Conservation (phyloP, 2,329 filamentous ascomycete genomes). For the Aspergillus intermedius region DNA sequence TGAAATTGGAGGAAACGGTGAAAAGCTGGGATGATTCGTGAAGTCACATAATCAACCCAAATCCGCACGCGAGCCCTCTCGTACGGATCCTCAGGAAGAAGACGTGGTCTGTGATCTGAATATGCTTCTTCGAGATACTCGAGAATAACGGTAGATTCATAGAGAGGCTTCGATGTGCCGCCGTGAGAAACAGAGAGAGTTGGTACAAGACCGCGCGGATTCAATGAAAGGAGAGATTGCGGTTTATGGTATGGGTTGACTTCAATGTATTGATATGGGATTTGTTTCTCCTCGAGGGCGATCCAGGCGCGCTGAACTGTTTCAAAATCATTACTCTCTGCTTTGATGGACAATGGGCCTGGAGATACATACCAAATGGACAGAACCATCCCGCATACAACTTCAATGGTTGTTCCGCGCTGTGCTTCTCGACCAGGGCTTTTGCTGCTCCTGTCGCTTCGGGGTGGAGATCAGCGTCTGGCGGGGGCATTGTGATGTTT, state of each 20-base stretch:
- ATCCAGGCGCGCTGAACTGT: slow-evolving; percentile 65
- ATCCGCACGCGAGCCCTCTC: slow-evolving; percentile 59
- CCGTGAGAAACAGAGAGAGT: slow-evolving; percentile 46
- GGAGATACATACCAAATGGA: slow-evolving; percentile 33
- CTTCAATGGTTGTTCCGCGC: slow-evolving; percentile 41
- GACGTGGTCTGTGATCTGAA: slow-evolving; percentile 41
- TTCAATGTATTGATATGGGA: slow-evolving; percentile 69
- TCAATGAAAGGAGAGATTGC: slow-evolving; percentile 60
- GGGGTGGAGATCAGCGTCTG: slow-evolving; percentile 40
- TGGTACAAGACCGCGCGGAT: slow-evolving; percentile 69
- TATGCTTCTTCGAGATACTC: slow-evolving; percentile 72
- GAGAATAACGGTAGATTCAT: slow-evolving; percentile 65
- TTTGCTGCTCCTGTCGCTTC: slow-evolving; percentile 42
- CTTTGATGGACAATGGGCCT: too few species aligned
- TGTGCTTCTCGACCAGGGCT: slow-evolving; percentile 26
- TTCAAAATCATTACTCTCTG: not conserved
- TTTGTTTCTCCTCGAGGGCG: slow-evolving; percentile 64
- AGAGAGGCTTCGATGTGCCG: slow-evolving; percentile 51
- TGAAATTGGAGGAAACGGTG: slow-evolving; percentile 55
- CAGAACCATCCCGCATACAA: slow-evolving; percentile 73
- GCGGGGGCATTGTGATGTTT: slow-evolving; percentile 11
- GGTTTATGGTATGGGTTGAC: slow-evolving; percentile 74
- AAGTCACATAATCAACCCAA: slow-evolving; percentile 68
- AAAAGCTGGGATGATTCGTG: slow-evolving; percentile 61
- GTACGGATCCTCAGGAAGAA: slow-evolving; percentile 59